Evolutionary conservation across 495 filamentous ascomycete genomes (phyloP).

Genomic region (Penicillium malachiteum): DNA sequence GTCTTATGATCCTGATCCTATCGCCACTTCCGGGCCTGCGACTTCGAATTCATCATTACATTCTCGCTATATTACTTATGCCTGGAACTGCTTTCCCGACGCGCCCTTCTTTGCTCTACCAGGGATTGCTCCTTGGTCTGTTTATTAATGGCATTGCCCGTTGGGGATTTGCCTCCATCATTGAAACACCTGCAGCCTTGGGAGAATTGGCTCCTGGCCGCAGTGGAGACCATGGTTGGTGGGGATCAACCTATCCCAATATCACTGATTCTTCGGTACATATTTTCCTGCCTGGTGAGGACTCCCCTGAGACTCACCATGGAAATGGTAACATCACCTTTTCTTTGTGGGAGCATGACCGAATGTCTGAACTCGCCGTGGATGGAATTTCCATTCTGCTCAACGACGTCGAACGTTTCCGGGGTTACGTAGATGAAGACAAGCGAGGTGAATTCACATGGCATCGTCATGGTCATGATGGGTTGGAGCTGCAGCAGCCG

Average conservation of each 20-base stretch:
- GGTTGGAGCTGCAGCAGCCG: conserved; percentile 34
- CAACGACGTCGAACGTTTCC: conserved; percentile 89
- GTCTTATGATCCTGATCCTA: conserved; percentile 57
- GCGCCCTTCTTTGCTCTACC: conserved; percentile 73
- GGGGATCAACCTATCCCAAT: conserved; percentile 66
- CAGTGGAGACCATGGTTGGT: conserved; percentile 46
- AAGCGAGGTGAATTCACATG: conserved; percentile 43
- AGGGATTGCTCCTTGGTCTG: conserved; percentile 83
- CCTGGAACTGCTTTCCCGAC: conserved; percentile 84
- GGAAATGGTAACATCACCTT: conserved; percentile 59
- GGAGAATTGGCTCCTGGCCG: conserved; percentile 39
- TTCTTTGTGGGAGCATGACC: conserved; percentile 47
- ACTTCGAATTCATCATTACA: conserved; percentile 92
- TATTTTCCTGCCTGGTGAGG: conserved; percentile 43
- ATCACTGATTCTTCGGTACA: conserved; percentile 53
- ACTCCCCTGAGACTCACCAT: conserved; percentile 23
- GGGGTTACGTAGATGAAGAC: conserved; percentile 56
- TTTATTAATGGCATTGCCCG: conserved; percentile 91
- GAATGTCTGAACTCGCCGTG: conserved; percentile 62
- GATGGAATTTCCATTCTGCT: conserved; percentile 87
- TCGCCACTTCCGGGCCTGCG: conserved; percentile 76
- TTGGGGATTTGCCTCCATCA: conserved; percentile 88
- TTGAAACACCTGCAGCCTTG: conserved; percentile 77
- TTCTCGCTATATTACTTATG: conserved; percentile 79
- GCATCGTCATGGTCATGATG: conserved; percentile 46